phyloP scores from a whole-genome alignment of 108 stramenopile genomes.

The Parmales sp. region DNA sequence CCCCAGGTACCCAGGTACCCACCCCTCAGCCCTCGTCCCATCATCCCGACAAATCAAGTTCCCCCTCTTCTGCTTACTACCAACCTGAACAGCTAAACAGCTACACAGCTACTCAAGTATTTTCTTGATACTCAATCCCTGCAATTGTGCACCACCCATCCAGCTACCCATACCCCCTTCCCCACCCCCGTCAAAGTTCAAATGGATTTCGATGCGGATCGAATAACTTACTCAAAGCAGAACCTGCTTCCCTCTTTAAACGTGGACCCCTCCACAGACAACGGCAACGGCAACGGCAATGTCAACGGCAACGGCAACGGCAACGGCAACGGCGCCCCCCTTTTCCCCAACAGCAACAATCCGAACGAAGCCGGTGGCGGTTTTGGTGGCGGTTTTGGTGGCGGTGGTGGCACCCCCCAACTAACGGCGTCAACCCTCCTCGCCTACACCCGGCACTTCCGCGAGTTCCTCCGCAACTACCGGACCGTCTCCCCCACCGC shows the following conservation, averaged over 20 bases:
- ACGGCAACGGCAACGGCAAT: not conserved
- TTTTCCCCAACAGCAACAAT: not conserved
- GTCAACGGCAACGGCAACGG: not conserved
- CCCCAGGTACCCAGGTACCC: too few species aligned
- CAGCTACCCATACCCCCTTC: too few species aligned
- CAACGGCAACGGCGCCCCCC: not conserved
- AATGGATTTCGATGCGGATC: slow-evolving; percentile 75
- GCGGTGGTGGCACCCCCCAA: slow-evolving; percentile 35
- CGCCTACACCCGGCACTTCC: slow-evolving; percentile 65
- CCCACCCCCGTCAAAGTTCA: too few species aligned
- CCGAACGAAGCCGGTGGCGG: not conserved
- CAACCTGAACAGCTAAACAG: too few species aligned
- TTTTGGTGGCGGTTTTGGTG: not conserved
- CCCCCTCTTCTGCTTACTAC: too few species aligned
- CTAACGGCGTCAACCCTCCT: slow-evolving; percentile 24
- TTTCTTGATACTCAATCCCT: too few species aligned
- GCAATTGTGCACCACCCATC: too few species aligned
- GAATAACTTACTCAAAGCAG: slow-evolving; percentile 76
- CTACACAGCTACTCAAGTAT: too few species aligned
- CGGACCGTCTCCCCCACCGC: not conserved
- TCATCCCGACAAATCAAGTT: too few species aligned
- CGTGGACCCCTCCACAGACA: not conserved
- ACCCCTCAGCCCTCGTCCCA: too few species aligned
- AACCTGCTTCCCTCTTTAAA: slow-evolving; percentile 30
- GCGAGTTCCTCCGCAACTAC: slow-evolving; percentile 63